phyloP scores from a whole-genome alignment of 257 asterid genomes.

The Primulina tabacum region DNA sequence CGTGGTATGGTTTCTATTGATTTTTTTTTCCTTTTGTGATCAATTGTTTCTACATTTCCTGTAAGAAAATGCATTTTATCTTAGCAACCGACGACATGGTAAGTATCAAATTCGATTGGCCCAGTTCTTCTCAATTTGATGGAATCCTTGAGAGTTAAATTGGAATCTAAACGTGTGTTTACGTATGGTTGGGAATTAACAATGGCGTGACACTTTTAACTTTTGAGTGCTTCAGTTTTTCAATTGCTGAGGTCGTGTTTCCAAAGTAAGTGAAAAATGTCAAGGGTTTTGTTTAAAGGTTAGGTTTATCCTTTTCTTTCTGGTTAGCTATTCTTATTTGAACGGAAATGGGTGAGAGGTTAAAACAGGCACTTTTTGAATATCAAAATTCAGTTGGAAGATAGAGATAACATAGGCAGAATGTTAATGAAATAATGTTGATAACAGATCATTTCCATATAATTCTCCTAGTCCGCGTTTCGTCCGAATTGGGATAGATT shows the following conservation, averaged over 20 bases:
- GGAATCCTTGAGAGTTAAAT: background rate
- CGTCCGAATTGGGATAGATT: background rate
- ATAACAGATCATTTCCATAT: background rate
- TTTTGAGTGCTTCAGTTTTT: background rate
- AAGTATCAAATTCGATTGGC: background rate
- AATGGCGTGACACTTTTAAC: no score
- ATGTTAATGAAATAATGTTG: background rate
- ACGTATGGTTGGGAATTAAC: background rate
- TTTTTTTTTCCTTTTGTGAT: constrained; percentile 13
- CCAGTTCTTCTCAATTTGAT: background rate
- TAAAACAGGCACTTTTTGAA: background rate
- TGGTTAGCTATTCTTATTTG: background rate
- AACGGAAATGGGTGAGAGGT: background rate
- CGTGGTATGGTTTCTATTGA: constrained; percentile 56
- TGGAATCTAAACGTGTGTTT: background rate
- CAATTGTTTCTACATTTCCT: background rate
- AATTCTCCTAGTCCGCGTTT: background rate
- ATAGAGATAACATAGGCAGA: background rate
- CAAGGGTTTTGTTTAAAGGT: background rate
- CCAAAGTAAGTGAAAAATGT: background rate
- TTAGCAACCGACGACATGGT: background rate
- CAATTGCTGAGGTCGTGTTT: background rate
- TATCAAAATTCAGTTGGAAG: background rate
- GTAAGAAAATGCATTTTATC: background rate
- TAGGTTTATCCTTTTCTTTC: background rate